phyloP scores from a whole-genome alignment of 2,329 filamentous ascomycete genomes.

The Curvularia lunata region DNA sequence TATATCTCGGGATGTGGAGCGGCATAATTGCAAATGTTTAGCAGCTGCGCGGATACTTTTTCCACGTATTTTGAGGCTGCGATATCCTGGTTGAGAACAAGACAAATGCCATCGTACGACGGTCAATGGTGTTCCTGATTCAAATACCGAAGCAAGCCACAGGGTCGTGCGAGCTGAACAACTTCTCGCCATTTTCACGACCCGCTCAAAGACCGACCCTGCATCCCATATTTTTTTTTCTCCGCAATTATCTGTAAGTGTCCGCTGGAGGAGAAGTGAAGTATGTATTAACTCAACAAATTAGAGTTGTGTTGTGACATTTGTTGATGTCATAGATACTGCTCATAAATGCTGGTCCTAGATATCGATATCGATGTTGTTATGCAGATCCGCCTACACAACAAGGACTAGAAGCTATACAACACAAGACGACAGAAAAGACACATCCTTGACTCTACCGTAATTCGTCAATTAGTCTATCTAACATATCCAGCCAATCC shows the following conservation, averaged over 20 bases:
- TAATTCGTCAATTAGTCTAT: slow-evolving; percentile 17
- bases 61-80: neutral
- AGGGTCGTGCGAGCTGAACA: neutral
- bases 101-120: slow-evolving; percentile 16
- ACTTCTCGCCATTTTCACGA: neutral
- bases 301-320: neutral
- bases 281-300: neutral
- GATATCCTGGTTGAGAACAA: neutral
- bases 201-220: slow-evolving; percentile 31
- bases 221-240: slow-evolving; percentile 12
- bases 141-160: neutral
- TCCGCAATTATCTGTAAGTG: slow-evolving; percentile 3
- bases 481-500: neutral
- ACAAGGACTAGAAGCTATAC: neutral
- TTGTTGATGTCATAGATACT: neutral
- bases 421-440: neutral
- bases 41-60: neutral
- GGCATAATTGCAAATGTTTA: neutral
- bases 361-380: neutral
- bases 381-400: neutral
- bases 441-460: neutral
- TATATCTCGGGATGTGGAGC: too few species aligned
- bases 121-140: neutral
- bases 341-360: neutral
- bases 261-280: neutral